Conservation (phyloP, 208 protist genomes). For the Wallacemonas collosoma region DNA sequence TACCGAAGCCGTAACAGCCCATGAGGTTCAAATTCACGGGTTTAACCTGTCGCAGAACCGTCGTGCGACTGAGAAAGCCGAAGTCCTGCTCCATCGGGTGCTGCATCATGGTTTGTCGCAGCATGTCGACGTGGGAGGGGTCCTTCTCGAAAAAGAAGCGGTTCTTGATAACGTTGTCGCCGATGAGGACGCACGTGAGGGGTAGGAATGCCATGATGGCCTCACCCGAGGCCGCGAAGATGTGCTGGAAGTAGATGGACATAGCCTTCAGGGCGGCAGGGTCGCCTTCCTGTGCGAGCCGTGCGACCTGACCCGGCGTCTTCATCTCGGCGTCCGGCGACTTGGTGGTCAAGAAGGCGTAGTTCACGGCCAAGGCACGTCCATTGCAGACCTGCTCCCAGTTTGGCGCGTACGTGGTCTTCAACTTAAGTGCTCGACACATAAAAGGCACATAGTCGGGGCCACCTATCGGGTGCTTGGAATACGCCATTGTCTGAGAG, state of each 20-base stretch:
- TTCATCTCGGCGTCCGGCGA: background rate
- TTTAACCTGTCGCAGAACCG: slow-evolving; percentile 66
- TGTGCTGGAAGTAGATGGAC: slow-evolving; percentile 45
- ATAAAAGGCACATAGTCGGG: slow-evolving; percentile 1
- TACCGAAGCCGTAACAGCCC: slow-evolving; percentile 62
- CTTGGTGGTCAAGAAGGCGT: slow-evolving; percentile 18
- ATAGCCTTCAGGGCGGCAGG: slow-evolving; percentile 49
- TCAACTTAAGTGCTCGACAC: background rate
- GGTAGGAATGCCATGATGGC: slow-evolving; percentile 62
- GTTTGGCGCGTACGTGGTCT: slow-evolving; percentile 27
- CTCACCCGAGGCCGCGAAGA: slow-evolving; percentile 53
- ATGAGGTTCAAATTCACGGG: slow-evolving; percentile 73
- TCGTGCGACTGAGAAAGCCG: slow-evolving; percentile 53
- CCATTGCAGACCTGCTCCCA: slow-evolving; percentile 54
- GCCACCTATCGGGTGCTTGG: slow-evolving; percentile 18
- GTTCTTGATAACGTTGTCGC: slow-evolving; percentile 72
- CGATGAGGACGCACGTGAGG: slow-evolving; percentile 59
- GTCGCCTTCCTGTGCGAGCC: slow-evolving; percentile 53
- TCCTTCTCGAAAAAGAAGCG: slow-evolving; percentile 55
- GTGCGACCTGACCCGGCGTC: slow-evolving; percentile 35
- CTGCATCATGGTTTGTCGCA: slow-evolving; percentile 36
- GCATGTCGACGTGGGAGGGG: slow-evolving; percentile 27
- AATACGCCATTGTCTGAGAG: slow-evolving; percentile 41
- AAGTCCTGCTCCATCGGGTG: slow-evolving; percentile 70
- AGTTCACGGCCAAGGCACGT: slow-evolving; percentile 53